Evolutionary conservation across 257 asterid genomes (phyloP), one percentile per base, ranked within the genome.

Genomic region (Solanum bulbocastanum): DNA sequence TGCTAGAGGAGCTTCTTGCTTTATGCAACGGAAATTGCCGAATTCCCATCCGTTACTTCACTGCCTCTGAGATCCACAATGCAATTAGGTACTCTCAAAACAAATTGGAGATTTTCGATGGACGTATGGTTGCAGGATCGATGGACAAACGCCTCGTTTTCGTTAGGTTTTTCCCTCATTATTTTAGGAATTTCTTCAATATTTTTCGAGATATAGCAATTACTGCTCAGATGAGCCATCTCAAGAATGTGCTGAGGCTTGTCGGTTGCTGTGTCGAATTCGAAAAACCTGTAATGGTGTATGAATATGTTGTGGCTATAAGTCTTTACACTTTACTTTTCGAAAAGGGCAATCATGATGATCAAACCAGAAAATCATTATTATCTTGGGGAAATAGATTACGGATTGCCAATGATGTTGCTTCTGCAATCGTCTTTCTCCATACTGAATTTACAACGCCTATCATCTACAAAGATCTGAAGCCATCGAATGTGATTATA

Each of bases 31-130:
- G 65, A 25, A 83, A 27, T 23, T 88, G 75, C 33, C 33, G 66
- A 8, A 85, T 76, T 75, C 88, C 88, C 3, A 66, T 88, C 6
- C 88, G 75, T 33, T 56, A 39, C 33, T 88, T 88, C 56, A 44
- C 25, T 16, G 83, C 71, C 35, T 6, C n/a, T 32, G 83, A 88
- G 44, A 20, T 88, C 40, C 4, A 68, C 12, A 20, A 30, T 35
- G 76, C 85, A 68, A 56, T 20, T 18, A 66, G 8, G 3, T 2
- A 68, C 20, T 68, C 74, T 2, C 9, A 68, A 68, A 14, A 9
- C 27, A 35, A n/a, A 56, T 8, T 74, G n/a, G 10, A 74, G 9
- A 49, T 32, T 5, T 8, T n/a, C 18, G 65, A 3, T 18, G 27
- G 4, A 5, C 12, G 40, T 75, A 22, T 74, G 30, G 18, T 35